Percentiles rank a stretch among this genome's conserved stretches.
Conservation (phyloP, 2,329 filamentous ascomycete genomes). For the Colletotrichum chrysophilum region DNA sequence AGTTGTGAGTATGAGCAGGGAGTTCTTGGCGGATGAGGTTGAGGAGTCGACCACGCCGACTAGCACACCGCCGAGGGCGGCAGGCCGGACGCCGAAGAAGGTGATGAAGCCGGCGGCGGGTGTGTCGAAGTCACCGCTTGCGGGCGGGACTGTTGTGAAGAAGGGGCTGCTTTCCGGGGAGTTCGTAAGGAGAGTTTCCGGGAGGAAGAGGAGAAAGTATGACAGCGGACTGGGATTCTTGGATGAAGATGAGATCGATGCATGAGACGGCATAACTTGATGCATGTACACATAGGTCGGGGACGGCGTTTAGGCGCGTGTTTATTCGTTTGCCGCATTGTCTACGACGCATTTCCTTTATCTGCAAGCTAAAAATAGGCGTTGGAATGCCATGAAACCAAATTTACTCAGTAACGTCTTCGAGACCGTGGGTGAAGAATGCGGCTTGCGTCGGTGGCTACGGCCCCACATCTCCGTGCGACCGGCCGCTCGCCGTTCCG, state of each 20-base stretch:
- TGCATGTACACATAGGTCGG: background rate
- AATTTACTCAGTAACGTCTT: background rate
- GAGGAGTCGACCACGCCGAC: background rate
- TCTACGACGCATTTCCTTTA: background rate
- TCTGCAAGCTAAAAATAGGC: background rate
- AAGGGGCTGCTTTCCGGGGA: constrained; percentile 30
- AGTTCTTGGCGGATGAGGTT: constrained; percentile 41
- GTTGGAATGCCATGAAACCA: background rate
- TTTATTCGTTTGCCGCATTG: background rate
- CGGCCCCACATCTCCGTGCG: background rate
- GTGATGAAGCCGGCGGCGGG: background rate
- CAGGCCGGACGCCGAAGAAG: background rate
- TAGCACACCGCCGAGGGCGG: background rate
- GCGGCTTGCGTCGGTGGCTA: background rate
- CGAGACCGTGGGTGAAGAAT: background rate
- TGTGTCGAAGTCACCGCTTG: constrained; percentile 20
- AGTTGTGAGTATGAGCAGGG: constrained; percentile 51
- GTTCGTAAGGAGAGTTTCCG: constrained; percentile 33
- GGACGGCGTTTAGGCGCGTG: constrained; percentile 1
- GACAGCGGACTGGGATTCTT: constrained; percentile 62
- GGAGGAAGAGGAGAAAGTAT: constrained; percentile 50
- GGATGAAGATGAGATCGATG: constrained; percentile 55
- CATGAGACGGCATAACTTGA: background rate
- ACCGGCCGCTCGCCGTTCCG: background rate
- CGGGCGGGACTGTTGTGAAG: constrained; percentile 20